Conservation (phyloP, 306 rosid genomes). For the Dryas drummondii region DNA sequence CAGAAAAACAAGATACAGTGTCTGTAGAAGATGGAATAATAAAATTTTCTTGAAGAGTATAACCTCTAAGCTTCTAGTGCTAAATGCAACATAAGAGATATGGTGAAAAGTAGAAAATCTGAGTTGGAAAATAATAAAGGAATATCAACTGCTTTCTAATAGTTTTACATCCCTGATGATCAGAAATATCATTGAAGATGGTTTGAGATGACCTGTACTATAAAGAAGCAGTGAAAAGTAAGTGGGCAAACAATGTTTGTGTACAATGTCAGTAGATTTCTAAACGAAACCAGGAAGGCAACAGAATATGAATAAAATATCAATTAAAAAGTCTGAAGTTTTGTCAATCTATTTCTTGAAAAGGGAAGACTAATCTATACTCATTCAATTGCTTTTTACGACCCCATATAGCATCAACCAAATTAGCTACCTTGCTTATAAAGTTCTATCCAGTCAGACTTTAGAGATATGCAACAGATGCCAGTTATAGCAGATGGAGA, state of each 20-base stretch:
- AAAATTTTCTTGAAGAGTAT: neutral
- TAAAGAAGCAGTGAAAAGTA: neutral
- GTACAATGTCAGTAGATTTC: neutral
- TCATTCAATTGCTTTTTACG: neutral
- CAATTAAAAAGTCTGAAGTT: neutral
- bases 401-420: neutral
- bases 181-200: neutral
- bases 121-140: neutral
- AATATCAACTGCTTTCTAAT: neutral
- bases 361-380: neutral
- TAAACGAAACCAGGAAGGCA: neutral
- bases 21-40: neutral
- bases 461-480: neutral
- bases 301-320: neutral
- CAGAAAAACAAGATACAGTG: neutral
- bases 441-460: slow-evolving; percentile 4
- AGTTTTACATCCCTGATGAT: neutral
- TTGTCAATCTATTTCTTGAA: neutral
- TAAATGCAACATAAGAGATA: neutral
- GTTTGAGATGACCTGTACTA: neutral
- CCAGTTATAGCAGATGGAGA: slow-evolving; percentile 18
- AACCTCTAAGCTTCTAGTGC: neutral
- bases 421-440: slow-evolving; percentile 2
- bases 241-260: neutral
- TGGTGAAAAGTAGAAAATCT: neutral